phyloP scores from a whole-genome alignment of 2,329 filamentous ascomycete species.

The Teratosphaeria viscida region DNA sequence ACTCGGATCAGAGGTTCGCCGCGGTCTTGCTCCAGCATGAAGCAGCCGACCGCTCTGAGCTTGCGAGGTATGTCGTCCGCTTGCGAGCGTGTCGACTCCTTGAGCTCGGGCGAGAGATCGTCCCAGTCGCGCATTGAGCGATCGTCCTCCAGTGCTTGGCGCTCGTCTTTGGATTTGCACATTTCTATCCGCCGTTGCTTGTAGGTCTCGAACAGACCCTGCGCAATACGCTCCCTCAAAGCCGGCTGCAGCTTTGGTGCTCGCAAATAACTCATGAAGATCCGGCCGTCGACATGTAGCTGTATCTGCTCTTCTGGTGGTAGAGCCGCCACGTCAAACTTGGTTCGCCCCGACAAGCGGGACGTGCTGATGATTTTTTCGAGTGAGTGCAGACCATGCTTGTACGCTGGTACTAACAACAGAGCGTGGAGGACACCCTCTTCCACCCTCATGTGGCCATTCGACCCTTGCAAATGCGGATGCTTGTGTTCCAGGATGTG shows the following conservation, averaged over 20 bases:
- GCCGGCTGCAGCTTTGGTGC: constrained; percentile 21
- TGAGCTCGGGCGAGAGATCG: constrained; percentile 22
- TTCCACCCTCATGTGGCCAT: constrained; percentile 23
- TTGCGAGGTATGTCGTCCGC: constrained; percentile 28
- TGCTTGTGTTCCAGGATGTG: constrained; percentile 22
- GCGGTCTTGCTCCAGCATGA: constrained; percentile 25
- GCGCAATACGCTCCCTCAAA: constrained; percentile 24
- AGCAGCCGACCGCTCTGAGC: constrained; percentile 24
- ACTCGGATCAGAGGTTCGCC: constrained; percentile 19
- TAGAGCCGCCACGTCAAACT: constrained; percentile 25
- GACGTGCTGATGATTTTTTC: constrained; percentile 26
- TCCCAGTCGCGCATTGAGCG: constrained; percentile 26
- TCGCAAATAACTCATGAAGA: constrained; percentile 26
- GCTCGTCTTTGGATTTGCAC: constrained; percentile 17
- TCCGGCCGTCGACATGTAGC: constrained; percentile 25
- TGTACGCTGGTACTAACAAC: constrained; percentile 24
- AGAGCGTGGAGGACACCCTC: constrained; percentile 26
- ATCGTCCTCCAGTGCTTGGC: constrained; percentile 20
- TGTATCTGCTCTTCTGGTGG: constrained; percentile 27
- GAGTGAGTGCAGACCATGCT: constrained; percentile 24
- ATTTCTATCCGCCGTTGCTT: constrained; percentile 22
- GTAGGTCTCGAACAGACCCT: constrained; percentile 25
- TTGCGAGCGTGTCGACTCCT: constrained; percentile 25
- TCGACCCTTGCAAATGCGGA: constrained; percentile 19
- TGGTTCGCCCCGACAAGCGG: constrained; percentile 21